Evolutionary conservation across 495 filamentous ascomycete genomes (phyloP).

Genomic region (Hypomontagnella submonticulosa): DNA sequence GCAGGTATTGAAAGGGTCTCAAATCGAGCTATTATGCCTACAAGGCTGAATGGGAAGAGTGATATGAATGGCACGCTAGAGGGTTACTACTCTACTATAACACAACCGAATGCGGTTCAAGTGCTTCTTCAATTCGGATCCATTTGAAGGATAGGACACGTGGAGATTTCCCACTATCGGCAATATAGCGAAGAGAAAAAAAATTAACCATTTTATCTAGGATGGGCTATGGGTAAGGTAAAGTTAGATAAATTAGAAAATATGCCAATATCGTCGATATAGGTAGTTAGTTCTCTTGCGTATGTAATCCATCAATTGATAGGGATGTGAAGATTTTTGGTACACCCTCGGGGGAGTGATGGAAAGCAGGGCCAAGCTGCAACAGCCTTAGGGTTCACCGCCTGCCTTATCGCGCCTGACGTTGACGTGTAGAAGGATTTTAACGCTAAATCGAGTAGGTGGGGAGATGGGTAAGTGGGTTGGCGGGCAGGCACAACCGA

Average conservation of each 20-base stretch:
- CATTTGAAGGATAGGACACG: constrained; percentile 12
- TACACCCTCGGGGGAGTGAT: constrained; percentile 18
- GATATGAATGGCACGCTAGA: background rate
- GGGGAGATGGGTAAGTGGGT: constrained; percentile 12
- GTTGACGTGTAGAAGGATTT: constrained; percentile 35
- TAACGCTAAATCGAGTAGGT: constrained; percentile 43
- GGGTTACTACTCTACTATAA: background rate
- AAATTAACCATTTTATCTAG: too few relatives aligned
- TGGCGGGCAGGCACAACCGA: constrained; percentile 15
- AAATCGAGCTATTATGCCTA: background rate
- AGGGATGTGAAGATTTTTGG: background rate
- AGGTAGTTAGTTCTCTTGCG: too few relatives aligned
- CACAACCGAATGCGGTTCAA: constrained; percentile 6
- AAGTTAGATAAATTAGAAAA: too few relatives aligned
- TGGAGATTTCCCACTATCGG: constrained; percentile 2
- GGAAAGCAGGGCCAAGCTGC: too few relatives aligned
- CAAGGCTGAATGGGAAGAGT: background rate
- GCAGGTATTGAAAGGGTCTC: background rate
- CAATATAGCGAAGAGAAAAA: too few relatives aligned
- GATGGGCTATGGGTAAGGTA: too few relatives aligned
- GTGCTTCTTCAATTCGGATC: constrained; percentile 1
- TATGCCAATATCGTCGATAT: too few relatives aligned
- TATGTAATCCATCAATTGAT: too few relatives aligned
- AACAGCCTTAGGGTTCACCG: constrained; percentile 21
- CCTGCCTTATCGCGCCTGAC: constrained; percentile 28